phyloP scores from a whole-genome alignment of 805 yeast species.

The Hanseniaspora opuntiae region DNA sequence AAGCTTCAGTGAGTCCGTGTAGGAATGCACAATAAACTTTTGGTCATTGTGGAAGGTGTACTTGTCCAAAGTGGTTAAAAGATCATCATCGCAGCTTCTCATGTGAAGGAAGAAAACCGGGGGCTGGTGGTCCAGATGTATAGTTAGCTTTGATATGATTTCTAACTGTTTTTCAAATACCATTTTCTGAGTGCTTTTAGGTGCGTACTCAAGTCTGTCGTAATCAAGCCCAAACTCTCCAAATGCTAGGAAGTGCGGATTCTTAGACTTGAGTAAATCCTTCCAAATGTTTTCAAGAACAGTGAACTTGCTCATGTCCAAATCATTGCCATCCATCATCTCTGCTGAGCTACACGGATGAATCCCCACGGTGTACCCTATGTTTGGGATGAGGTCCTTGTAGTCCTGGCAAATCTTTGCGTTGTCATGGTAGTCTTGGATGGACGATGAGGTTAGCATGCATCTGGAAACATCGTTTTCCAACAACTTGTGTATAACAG shows the following conservation, averaged over 20 bases:
- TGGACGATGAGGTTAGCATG: slow-evolving; percentile 72
- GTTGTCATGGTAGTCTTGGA: slow-evolving; percentile 52
- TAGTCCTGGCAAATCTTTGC: slow-evolving; percentile 37
- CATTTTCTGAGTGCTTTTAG: slow-evolving; percentile 48
- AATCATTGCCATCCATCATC: slow-evolving; percentile 23
- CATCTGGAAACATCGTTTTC: slow-evolving; percentile 51
- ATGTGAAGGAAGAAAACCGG: slow-evolving; percentile 83
- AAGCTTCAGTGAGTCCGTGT: slow-evolving; percentile 70
- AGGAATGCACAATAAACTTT: slow-evolving; percentile 86
- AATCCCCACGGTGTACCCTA: slow-evolving; percentile 74
- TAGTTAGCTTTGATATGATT: slow-evolving; percentile 25
- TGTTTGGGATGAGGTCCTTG: slow-evolving; percentile 19
- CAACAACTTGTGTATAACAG: slow-evolving; percentile 55
- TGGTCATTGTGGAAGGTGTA: slow-evolving; percentile 27
- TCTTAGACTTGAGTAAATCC: slow-evolving; percentile 34
- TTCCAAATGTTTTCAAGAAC: slow-evolving; percentile 38
- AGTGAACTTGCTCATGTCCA: slow-evolving; percentile 16
- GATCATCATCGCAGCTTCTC: slow-evolving; percentile 76
- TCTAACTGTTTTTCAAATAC: slow-evolving; percentile 67
- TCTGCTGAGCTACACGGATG: slow-evolving; percentile 82
- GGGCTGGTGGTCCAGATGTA: slow-evolving; percentile 34
- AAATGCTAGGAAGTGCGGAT: slow-evolving; percentile 57
- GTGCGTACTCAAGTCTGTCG: slow-evolving; percentile 70
- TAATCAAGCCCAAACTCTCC: slow-evolving; percentile 96
- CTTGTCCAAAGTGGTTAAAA: slow-evolving; percentile 48